A percentile compares a stretch with the other conserved stretches of the same genome.
Evolutionary conservation across 495 filamentous ascomycete species (phyloP).

Genomic region (Collariella sp.): DNA sequence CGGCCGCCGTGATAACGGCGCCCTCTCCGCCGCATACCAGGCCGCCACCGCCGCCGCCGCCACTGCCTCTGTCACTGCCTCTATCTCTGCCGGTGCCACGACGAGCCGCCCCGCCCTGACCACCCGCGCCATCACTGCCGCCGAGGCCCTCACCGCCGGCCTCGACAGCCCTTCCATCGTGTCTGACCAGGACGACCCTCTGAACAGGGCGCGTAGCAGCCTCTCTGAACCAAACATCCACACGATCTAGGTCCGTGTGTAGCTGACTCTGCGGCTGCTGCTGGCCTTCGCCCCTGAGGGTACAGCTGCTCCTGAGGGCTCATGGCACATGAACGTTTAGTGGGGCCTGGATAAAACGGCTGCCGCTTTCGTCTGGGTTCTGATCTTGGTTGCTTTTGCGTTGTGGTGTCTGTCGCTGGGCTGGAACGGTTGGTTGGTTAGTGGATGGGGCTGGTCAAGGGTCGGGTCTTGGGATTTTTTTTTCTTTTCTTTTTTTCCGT

Average conservation of each 20-base stretch:
- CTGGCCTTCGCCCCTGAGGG: constrained; percentile 21
- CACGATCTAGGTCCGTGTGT: constrained; percentile 6
- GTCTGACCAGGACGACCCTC: constrained; percentile 56
- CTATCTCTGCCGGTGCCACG: not conserved
- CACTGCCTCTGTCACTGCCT: constrained; percentile 27
- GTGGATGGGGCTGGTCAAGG: not conserved
- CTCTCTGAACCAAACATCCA: constrained; percentile 37
- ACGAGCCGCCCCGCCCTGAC: constrained; percentile 30
- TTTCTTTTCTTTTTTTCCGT: too few species aligned
- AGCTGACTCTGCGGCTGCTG: constrained; percentile 23
- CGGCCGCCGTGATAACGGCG: constrained; percentile 22
- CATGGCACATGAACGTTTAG: constrained; percentile 4
- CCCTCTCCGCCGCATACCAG: constrained; percentile 20
- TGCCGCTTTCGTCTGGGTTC: not conserved
- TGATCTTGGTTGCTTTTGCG: not conserved
- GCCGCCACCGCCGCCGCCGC: constrained; percentile 16
- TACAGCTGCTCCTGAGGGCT: constrained; percentile 33
- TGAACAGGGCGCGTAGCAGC: constrained; percentile 59
- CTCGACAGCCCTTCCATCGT: constrained; percentile 55
- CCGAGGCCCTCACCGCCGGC: constrained; percentile 46
- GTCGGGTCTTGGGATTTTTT: not conserved
- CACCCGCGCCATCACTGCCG: constrained; percentile 53
- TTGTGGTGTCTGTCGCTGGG: not conserved
- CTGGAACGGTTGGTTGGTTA: not conserved
- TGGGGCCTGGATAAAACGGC: not conserved